Percentiles rank a stretch among this genome's conserved stretches.
phyloP scores from a whole-genome alignment of 495 filamentous ascomycete genomes.

The Neurospora tetrasperma region DNA sequence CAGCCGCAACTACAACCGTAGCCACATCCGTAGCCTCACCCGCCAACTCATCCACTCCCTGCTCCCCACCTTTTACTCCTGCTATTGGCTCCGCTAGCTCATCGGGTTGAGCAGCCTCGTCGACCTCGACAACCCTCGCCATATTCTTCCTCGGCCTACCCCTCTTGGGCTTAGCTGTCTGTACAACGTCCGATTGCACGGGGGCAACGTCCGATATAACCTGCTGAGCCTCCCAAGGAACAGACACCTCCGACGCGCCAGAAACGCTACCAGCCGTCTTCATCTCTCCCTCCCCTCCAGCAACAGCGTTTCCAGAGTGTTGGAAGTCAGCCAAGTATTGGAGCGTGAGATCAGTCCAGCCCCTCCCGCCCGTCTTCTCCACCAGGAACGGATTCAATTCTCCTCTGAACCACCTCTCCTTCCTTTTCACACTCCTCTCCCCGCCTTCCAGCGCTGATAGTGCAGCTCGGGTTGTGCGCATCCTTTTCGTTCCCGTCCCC shows the following conservation, averaged over 20 bases:
- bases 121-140: not conserved
- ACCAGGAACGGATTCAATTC: constrained; percentile 53
- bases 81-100: not conserved
- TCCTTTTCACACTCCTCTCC: constrained; percentile 55
- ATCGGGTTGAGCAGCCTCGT: not conserved
- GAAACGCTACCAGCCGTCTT: not conserved
- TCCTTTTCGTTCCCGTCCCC: constrained; percentile 37
- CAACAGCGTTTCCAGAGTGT: not conserved
- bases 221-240: not conserved
- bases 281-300: not conserved
- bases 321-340: not conserved
- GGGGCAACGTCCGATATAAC: not conserved
- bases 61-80: not conserved
- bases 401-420: constrained; percentile 70
- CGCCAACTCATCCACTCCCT: not conserved
- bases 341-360: constrained; percentile 44
- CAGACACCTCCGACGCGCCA: not conserved
- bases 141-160: not conserved
- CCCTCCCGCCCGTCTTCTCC: constrained; percentile 53
- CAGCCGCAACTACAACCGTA: not conserved
- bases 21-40: not conserved
- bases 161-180: not conserved
- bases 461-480: constrained; percentile 67
- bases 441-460: constrained; percentile 78
- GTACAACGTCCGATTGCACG: not conserved